phyloP scores from a whole-genome alignment of 371 early-diverging fungal genomes.

The Polyrhizophydium stewartii region DNA sequence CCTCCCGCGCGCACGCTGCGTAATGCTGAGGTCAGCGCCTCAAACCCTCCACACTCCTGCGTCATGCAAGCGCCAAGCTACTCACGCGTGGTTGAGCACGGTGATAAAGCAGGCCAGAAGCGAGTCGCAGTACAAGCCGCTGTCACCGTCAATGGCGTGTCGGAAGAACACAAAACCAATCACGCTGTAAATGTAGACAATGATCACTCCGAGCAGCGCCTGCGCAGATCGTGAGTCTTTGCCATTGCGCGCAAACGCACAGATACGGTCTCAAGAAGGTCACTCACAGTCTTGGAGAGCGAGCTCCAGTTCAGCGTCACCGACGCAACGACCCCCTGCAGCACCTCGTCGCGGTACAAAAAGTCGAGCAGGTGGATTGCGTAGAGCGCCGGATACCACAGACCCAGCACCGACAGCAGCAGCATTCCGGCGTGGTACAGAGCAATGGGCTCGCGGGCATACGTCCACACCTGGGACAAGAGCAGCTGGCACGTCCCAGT shows the following conservation, averaged over 20 bases:
- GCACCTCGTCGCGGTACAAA: conserved; percentile 51
- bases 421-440: conserved; percentile 42
- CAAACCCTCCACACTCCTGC: no score
- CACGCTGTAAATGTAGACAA: conserved; percentile 51
- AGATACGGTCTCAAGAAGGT: no score
- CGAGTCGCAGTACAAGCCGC: conserved; percentile 40
- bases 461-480: background rate
- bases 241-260: background rate
- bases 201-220: conserved; percentile 37
- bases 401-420: conserved; percentile 36
- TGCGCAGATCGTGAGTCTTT: no score
- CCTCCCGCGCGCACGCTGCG: conserved; percentile 47
- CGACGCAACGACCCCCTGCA: conserved; percentile 58
- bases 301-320: conserved; percentile 53
- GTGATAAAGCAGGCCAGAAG: conserved; percentile 48
- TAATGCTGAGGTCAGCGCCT: no score
- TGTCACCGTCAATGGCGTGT: conserved; percentile 41
- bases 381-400: conserved; percentile 41
- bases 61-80: no score
- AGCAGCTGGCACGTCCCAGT: no score
- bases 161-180: conserved; percentile 50
- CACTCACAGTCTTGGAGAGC: conserved; percentile 35
- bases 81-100: conserved; percentile 43
- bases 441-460: background rate
- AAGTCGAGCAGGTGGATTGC: conserved; percentile 53